These are phyloP conservation scores for Rutstroemia sp. DNA, from an alignment of 2,329 filamentous ascomycete genomes.

Conservation along the genomic window DNA sequence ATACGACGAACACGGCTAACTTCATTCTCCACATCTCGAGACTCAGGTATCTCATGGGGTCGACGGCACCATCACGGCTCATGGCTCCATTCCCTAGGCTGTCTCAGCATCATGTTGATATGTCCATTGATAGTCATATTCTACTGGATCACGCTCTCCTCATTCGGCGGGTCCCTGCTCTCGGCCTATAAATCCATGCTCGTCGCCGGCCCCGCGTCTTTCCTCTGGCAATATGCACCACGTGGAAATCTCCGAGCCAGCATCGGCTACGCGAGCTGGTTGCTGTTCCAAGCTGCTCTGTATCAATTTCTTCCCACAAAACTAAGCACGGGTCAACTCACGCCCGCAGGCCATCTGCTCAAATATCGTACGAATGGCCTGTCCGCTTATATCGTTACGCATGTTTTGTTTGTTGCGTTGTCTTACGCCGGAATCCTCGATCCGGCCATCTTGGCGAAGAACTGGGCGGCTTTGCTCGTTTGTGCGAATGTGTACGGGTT, in stretches of 20 bases:
- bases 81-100: constrained; percentile 20
- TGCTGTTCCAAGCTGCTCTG: constrained; percentile 30
- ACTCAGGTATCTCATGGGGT: constrained; percentile 18
- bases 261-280: constrained; percentile 29
- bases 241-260: constrained; percentile 9
- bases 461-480: constrained; percentile 36
- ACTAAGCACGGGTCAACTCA: constrained; percentile 33
- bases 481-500: constrained; percentile 34
- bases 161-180: constrained; percentile 18
- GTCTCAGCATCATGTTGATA: constrained; percentile 17
- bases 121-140: constrained; percentile 21
- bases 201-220: constrained; percentile 9
- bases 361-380: constrained; percentile 38
- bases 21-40: constrained; percentile 12
- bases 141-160: constrained; percentile 19
- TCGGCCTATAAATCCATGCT: constrained; percentile 12
- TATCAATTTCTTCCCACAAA: constrained; percentile 30
- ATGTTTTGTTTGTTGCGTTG: constrained; percentile 27
- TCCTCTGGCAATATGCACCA: constrained; percentile 15
- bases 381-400: constrained; percentile 33
- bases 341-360: constrained; percentile 37
- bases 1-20: constrained; percentile 5
- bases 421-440: constrained; percentile 30
- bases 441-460: constrained; percentile 34
- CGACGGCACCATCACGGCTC: constrained; percentile 24